Evolutionary conservation across 768 basidiomycete species (phyloP).

Genomic region (Boletus tomentosulus): DNA sequence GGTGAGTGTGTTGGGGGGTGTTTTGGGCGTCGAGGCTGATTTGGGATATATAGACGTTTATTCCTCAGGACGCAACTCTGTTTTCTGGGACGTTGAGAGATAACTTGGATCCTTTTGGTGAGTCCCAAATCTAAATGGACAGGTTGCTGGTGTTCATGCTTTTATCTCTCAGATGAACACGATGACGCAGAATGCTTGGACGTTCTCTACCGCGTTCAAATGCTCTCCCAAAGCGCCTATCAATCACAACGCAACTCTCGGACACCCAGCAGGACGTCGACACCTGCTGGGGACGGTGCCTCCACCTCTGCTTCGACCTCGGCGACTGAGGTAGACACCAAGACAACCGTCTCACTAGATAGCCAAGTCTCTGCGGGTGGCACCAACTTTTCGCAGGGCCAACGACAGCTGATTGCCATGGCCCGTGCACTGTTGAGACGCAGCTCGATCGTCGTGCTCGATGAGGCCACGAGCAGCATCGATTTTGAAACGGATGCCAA

Average conservation of each 20-base stretch:
- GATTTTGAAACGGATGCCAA: conserved; percentile 87
- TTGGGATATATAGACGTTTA: conserved; percentile 54
- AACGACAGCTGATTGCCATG: conserved; percentile 85
- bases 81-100: conserved; percentile 79
- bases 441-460: conserved; percentile 71
- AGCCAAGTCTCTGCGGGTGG: conserved; percentile 84
- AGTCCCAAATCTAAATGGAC: neutral
- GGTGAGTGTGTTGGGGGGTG: conserved; percentile 37
- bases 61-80: conserved; percentile 70
- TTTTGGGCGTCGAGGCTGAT: conserved; percentile 1
- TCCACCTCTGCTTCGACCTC: conserved; percentile 40
- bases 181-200: conserved; percentile 77
- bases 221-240: conserved; percentile 51
- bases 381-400: conserved; percentile 89
- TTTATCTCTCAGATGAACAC: conserved; percentile 52
- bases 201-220: conserved; percentile 76
- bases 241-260: conserved; percentile 50
- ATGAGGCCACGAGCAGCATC: conserved; percentile 84
- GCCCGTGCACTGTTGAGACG: conserved; percentile 72
- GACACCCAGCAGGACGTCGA: conserved; percentile 42
- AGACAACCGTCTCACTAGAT: conserved; percentile 59
- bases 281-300: conserved; percentile 38
- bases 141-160: neutral
- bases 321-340: conserved; percentile 53
- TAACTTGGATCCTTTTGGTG: conserved; percentile 70